These are phyloP conservation scores for Evernia prunastri DNA, from an alignment of 495 filamentous ascomycete species.

Conservation along the genomic window DNA sequence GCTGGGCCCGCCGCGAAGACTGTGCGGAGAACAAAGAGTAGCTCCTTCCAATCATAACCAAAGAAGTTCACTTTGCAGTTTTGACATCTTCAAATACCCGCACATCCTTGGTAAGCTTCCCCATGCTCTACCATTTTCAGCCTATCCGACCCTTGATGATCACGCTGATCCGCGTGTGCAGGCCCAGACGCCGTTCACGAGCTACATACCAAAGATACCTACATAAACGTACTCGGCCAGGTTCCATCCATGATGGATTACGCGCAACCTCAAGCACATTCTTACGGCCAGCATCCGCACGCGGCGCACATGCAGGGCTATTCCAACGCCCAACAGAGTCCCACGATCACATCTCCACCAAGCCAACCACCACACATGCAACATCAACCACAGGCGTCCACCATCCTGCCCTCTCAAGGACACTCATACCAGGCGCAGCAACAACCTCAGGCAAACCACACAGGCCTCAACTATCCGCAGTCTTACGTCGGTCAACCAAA, in stretches of 20 bases:
- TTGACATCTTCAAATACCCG: constrained; percentile 15
- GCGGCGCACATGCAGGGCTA: constrained; percentile 48
- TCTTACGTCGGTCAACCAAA: constrained; percentile 40
- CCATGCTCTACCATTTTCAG: constrained; percentile 7
- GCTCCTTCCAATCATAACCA: constrained; percentile 27
- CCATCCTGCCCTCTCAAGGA: constrained; percentile 48
- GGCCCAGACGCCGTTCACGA: constrained; percentile 20
- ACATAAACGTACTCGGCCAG: constrained; percentile 17
- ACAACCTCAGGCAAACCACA: constrained; percentile 34
- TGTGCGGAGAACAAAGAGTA: constrained; percentile 15
- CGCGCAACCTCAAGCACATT: constrained; percentile 47
- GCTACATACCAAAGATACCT: constrained; percentile 13
- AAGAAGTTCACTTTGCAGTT: constrained; percentile 7
- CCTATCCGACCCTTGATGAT: constrained; percentile 19
- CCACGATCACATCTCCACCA: constrained; percentile 47
- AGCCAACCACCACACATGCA: constrained; percentile 48
- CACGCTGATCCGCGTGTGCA: constrained; percentile 20
- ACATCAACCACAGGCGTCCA: constrained; percentile 47
- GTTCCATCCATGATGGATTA: constrained; percentile 46
- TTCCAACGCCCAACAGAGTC: constrained; percentile 42
- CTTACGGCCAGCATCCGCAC: constrained; percentile 51
- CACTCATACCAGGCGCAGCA: constrained; percentile 46
- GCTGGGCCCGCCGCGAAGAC: constrained; percentile 18
- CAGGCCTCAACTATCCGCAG: constrained; percentile 46
- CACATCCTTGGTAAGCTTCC: constrained; percentile 22